Base-by-base conservation (phyloP, 2,329 filamentous ascomycete species). In the Clonostachys sp. region DNA sequence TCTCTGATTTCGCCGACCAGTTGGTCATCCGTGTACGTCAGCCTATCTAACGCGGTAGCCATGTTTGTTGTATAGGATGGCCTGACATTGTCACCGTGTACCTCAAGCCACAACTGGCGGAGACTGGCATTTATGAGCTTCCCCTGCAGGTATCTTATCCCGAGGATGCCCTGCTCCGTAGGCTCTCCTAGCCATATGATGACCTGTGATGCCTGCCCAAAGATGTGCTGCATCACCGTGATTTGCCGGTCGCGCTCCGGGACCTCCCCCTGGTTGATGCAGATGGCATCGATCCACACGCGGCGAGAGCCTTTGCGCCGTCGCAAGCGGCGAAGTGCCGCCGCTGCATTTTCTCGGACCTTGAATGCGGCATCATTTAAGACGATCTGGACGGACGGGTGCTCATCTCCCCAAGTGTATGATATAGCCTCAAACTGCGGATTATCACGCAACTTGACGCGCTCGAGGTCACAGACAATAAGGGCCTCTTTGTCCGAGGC, bases 291-390 rank as follows among this genome's bases (percentile, higher is more conserved):
- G 3, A 54, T 45, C 48, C 52, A 47, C 7, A 70, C 53, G 24
- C 63, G 52, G 3, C 64, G 57, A 34, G 51, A 50, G 17, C 34
- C 33, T 6, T 52, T 53, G n/a, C 54, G 36, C 35, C 55, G 54
- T 42, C 64, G 53, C 50, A 66, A 46, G 5, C 61, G 58, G 13
- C 45, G 50, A 18, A 66, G 53, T 20, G 63, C 64, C 13, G 41
- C 18, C 16, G 14, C 41, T 17, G 20, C 16, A 24, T 42, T 42
- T 8, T 17, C 16, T 14, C 41, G 41, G 8, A 42, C 20, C 7
- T 14, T 8, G 7, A 42, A 18, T 20, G 14, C 5, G 12, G 7
- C 10, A 20, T 20, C 17, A 20, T 24, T 17, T 3, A 17, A 16
- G 18, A 17, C 9, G 3, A 17, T 24, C 41, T 14, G n/a, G 13